Evolutionary conservation across 306 rosid species (phyloP).

Genomic region (Canavalia ensiformis): DNA sequence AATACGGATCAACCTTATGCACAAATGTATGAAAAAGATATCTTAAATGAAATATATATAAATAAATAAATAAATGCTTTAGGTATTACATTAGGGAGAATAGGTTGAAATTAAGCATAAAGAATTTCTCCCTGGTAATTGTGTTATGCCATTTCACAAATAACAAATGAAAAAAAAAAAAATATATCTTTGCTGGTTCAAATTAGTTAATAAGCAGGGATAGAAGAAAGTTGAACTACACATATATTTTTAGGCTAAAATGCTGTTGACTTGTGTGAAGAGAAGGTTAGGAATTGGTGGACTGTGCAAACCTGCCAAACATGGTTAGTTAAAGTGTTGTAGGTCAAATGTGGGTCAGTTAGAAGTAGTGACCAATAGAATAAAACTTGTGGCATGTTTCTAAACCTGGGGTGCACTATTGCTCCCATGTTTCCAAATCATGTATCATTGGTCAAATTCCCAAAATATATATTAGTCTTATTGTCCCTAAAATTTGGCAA

Average conservation of each 20-base stretch:
- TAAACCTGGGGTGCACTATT: constrained; percentile 7
- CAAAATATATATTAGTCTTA: neutral
- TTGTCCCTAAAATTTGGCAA: constrained; percentile 36
- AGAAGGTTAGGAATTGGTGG: constrained; percentile 55
- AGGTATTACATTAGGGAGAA: neutral
- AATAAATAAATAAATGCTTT: neutral
- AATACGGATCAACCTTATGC: neutral
- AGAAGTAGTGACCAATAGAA: constrained; percentile 12
- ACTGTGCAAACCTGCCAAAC: constrained; percentile 29
- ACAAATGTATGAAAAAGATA: neutral
- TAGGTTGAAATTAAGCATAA: neutral
- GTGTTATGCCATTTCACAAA: constrained; percentile 6
- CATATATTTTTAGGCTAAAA: neutral
- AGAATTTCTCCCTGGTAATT: neutral
- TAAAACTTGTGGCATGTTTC: neutral
- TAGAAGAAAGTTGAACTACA: constrained; percentile 40
- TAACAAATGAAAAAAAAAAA: neutral
- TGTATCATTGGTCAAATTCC: constrained; percentile 24
- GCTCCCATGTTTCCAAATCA: neutral
- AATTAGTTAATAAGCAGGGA: constrained; percentile 35
- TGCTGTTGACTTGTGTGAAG: constrained; percentile 41
- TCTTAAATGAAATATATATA: neutral
- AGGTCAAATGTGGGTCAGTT: constrained; percentile 35
- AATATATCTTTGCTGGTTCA: neutral
- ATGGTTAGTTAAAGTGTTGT: constrained; percentile 37